phyloP scores from a whole-genome alignment of 2,329 filamentous ascomycete genomes.

The Colletotrichum scovillei region DNA sequence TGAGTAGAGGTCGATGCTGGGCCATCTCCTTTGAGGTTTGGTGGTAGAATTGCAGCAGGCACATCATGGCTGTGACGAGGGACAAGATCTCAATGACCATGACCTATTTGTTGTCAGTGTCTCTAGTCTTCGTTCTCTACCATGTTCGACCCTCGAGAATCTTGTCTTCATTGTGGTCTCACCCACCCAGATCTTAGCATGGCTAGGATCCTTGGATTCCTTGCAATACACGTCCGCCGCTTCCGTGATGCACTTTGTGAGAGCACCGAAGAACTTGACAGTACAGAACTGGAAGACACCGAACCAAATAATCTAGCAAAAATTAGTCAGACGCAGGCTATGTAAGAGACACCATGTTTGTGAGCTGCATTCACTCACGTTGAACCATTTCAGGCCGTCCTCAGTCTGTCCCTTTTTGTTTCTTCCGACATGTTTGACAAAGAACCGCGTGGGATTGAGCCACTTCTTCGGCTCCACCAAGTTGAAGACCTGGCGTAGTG shows the following conservation, averaged over 20 bases:
- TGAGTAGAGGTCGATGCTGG: neutral
- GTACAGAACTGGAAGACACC: constrained; percentile 14
- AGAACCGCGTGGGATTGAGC: constrained; percentile 4
- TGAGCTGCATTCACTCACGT: neutral
- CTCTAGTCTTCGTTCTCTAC: neutral
- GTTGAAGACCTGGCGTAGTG: neutral
- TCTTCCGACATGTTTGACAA: neutral
- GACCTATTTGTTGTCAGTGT: neutral
- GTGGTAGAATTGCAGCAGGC: constrained; percentile 2
- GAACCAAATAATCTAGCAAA: constrained; percentile 4
- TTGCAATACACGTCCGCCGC: neutral
- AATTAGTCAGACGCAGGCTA: neutral
- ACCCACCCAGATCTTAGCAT: constrained; percentile 1
- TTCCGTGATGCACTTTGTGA: constrained; percentile 9
- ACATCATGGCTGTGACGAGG: constrained; percentile 14
- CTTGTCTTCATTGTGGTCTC: rapidly evolving
- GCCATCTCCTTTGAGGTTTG: constrained; percentile 1
- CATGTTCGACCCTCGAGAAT: neutral
- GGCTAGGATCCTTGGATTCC: constrained; percentile 6
- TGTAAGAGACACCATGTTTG: too few relatives aligned
- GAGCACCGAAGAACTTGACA: constrained; percentile 11
- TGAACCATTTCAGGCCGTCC: constrained; percentile 7
- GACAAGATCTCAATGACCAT: constrained; percentile 16
- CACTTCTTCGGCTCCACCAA: neutral
- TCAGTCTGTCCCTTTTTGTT: neutral